Evolutionary conservation across 352 stramenopile genomes (phyloP).

Genomic region (Phytopythium sindhum): DNA sequence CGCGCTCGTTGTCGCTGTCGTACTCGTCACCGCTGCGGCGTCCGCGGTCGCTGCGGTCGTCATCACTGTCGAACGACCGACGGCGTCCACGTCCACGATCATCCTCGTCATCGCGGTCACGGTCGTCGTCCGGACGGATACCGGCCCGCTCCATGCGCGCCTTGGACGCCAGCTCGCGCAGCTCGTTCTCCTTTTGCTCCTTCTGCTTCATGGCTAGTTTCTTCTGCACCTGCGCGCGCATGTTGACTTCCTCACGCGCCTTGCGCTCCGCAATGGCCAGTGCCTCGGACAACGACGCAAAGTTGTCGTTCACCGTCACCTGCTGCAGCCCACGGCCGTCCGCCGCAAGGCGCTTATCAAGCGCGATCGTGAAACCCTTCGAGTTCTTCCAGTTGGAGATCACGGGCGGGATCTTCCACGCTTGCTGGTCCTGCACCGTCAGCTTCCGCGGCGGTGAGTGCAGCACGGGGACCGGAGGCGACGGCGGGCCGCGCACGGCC

Average conservation of each 20-base stretch:
- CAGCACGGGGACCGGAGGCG: slow-evolving; percentile 89
- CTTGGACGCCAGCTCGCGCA: slow-evolving; percentile 92
- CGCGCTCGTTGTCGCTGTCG: slow-evolving; percentile 42
- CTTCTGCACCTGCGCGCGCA: slow-evolving; percentile 89
- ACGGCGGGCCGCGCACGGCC: slow-evolving; percentile 87
- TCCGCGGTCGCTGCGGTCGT: slow-evolving; percentile 11
- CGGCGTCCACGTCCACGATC: slow-evolving; percentile 13
- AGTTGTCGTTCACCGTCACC: slow-evolving; percentile 97
- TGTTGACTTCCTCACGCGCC: slow-evolving; percentile 95
- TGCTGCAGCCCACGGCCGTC: slow-evolving; percentile 96
- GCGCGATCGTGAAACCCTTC: slow-evolving; percentile 97
- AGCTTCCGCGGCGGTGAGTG: slow-evolving; percentile 92
- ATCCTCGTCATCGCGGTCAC: slow-evolving; percentile 29
- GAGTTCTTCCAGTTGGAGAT: slow-evolving; percentile 99
- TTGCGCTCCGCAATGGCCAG: slow-evolving; percentile 98
- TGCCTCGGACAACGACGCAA: slow-evolving; percentile 96
- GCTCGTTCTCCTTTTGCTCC: slow-evolving; percentile 94
- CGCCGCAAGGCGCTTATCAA: slow-evolving; percentile 98
- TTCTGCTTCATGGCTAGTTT: slow-evolving; percentile 91
- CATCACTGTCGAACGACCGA: slow-evolving; percentile 16
- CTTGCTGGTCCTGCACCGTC: slow-evolving; percentile 92
- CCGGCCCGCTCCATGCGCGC: slow-evolving; percentile 91
- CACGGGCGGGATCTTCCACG: slow-evolving; percentile 99
- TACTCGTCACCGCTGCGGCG: slow-evolving; percentile 14
- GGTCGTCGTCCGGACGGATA: slow-evolving; percentile 31